Conservation (phyloP, 352 stramenopile genomes). For the Phytophthora hibernalis region DNA sequence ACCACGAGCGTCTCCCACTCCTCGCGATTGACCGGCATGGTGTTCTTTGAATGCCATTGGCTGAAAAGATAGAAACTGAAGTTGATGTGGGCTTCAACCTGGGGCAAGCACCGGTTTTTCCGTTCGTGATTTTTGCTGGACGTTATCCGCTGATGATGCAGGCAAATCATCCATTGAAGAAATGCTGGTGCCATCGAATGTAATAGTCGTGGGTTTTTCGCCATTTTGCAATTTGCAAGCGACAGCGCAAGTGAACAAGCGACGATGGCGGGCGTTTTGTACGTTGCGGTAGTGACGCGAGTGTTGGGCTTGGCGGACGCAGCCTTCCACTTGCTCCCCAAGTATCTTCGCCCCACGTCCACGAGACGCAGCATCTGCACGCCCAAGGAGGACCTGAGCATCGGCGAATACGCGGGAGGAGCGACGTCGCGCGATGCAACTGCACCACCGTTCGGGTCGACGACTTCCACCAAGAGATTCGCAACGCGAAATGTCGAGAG, state of each 20-base stretch:
- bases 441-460: neutral
- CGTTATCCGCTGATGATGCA: slow-evolving; percentile 2
- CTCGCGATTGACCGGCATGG: slow-evolving; percentile 30
- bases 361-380: slow-evolving; percentile 29
- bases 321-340: slow-evolving; percentile 14
- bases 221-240: slow-evolving; percentile 26
- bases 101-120: neutral
- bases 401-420: slow-evolving; percentile 2
- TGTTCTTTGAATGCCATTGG: slow-evolving; percentile 13
- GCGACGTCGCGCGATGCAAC: slow-evolving; percentile 16
- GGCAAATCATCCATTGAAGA: neutral
- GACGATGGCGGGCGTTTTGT: slow-evolving; percentile 30
- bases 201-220: neutral
- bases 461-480: neutral
- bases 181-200: neutral
- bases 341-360: slow-evolving; percentile 7
- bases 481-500: slow-evolving; percentile 10
- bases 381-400: slow-evolving; percentile 23
- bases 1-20: slow-evolving; percentile 68
- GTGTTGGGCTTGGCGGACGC: slow-evolving; percentile 20
- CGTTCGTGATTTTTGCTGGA: neutral
- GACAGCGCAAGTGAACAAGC: neutral
- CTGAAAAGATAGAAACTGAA: slow-evolving; percentile 16
- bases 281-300: slow-evolving; percentile 31
- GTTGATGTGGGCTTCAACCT: slow-evolving; percentile 24